These are phyloP conservation scores for Citrus medica DNA, from an alignment of 345 rosid genomes.

Conservation along the genomic window DNA sequence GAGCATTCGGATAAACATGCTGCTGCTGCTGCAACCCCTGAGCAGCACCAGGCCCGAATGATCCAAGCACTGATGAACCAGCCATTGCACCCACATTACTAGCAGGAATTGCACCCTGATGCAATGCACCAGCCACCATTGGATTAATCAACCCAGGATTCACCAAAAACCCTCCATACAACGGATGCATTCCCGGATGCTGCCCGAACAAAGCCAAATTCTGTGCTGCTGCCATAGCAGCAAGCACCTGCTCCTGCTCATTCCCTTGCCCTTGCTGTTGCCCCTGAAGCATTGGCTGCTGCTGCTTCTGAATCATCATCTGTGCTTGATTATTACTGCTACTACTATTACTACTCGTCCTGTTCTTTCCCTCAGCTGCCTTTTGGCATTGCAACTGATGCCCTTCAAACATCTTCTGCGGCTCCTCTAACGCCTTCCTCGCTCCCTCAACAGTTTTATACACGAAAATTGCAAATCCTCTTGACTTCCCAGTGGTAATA, in stretches of 20 bases:
- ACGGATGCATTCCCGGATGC: slow-evolving; percentile 34
- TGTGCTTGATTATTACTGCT: not conserved
- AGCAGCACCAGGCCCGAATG: slow-evolving; percentile 29
- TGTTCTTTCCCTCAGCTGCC: slow-evolving; percentile 12
- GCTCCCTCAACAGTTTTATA: slow-evolving; percentile 12
- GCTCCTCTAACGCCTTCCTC: slow-evolving; percentile 23
- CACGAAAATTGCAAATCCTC: slow-evolving; percentile 11
- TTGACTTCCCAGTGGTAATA: not conserved
- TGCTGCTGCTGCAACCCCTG: slow-evolving; percentile 33
- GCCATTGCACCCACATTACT: slow-evolving; percentile 26
- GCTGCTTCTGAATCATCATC: not conserved
- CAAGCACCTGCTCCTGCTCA: slow-evolving; percentile 29
- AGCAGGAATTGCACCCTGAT: slow-evolving; percentile 17
- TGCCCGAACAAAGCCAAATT: slow-evolving; percentile 35
- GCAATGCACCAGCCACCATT: slow-evolving; percentile 30
- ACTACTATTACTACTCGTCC: not conserved
- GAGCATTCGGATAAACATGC: slow-evolving; percentile 25
- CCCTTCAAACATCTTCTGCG: slow-evolving; percentile 19
- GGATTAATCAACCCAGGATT: slow-evolving; percentile 46
- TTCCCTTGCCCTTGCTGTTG: slow-evolving; percentile 24
- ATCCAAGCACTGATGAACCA: slow-evolving; percentile 23
- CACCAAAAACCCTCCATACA: slow-evolving; percentile 48
- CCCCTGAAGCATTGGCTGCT: slow-evolving; percentile 3
- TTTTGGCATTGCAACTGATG: slow-evolving; percentile 15
- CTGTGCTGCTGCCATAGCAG: slow-evolving; percentile 32